These are phyloP conservation scores for Vickermania ingenoplastis DNA, from an alignment of 208 protist species.

Conservation along the genomic window DNA sequence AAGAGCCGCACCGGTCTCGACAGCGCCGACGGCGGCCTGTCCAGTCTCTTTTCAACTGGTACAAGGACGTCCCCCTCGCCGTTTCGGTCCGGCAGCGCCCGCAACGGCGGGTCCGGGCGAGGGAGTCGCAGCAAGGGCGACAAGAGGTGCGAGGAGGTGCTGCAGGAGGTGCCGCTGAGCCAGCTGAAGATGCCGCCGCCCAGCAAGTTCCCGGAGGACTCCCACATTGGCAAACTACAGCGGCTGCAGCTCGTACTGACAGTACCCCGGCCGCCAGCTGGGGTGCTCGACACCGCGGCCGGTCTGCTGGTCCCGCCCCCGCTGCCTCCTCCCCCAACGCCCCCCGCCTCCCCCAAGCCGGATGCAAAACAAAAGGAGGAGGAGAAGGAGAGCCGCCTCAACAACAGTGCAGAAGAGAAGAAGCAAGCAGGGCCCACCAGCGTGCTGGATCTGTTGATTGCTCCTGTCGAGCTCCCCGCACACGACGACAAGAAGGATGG, in stretches of 20 bases:
- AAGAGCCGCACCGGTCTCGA: background rate
- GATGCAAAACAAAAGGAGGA: background rate
- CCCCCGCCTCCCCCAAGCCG: background rate
- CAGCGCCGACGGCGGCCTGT: background rate
- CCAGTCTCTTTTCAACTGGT: background rate
- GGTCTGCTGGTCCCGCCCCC: background rate
- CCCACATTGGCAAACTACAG: background rate
- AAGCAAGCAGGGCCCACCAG: background rate
- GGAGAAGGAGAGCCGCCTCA: too few relatives aligned
- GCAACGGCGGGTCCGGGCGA: background rate
- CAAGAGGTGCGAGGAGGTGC: background rate
- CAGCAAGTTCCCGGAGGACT: background rate
- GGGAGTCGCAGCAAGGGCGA: too few relatives aligned
- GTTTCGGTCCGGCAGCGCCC: background rate
- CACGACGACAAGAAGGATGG: background rate
- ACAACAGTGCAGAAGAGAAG: background rate
- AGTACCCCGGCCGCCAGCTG: background rate
- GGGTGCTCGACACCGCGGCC: background rate
- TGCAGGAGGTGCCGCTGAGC: background rate
- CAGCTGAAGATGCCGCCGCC: background rate
- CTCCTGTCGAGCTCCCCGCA: background rate
- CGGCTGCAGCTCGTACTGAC: background rate
- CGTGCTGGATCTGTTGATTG: background rate
- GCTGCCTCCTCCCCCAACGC: background rate
- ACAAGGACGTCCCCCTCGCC: background rate